phyloP scores from a whole-genome alignment of 2,329 filamentous ascomycete genomes.

The Camillea tinctor region DNA sequence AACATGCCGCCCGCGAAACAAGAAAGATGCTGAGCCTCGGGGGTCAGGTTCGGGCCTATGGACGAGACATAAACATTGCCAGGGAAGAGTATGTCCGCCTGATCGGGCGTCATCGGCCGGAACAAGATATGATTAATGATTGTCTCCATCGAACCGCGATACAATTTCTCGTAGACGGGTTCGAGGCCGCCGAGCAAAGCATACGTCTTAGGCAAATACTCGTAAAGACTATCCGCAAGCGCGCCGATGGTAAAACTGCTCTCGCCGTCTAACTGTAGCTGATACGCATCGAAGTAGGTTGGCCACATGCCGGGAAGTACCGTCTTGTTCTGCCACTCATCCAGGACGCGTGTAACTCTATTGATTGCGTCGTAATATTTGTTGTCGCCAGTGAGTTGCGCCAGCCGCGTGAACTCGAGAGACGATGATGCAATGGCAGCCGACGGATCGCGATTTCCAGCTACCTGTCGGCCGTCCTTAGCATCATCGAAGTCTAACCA shows the following conservation, averaged over 20 bases:
- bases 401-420: slow-evolving; percentile 68
- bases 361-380: slow-evolving; percentile 77
- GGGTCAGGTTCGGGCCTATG: slow-evolving; percentile 25
- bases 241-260: slow-evolving; percentile 52
- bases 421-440: slow-evolving; percentile 57
- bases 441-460: slow-evolving; percentile 37
- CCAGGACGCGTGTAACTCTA: slow-evolving; percentile 69
- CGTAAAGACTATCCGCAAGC: slow-evolving; percentile 55
- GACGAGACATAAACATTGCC: slow-evolving; percentile 38
- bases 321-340: slow-evolving; percentile 65
- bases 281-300: slow-evolving; percentile 57
- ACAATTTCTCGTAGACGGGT: slow-evolving; percentile 62
- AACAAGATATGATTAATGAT: slow-evolving; percentile 65
- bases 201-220: slow-evolving; percentile 62
- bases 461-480: slow-evolving; percentile 33
- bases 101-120: slow-evolving; percentile 62
- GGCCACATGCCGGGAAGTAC: slow-evolving; percentile 78
- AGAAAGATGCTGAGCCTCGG: slow-evolving; percentile 42
- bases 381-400: slow-evolving; percentile 65
- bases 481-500: slow-evolving; percentile 53
- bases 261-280: slow-evolving; percentile 41
- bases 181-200: slow-evolving; percentile 64
- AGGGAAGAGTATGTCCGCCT: slow-evolving; percentile 62
- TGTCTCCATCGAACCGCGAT: slow-evolving; percentile 57
- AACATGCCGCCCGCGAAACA: slow-evolving; percentile 52